Base-by-base conservation (phyloP, 2,329 filamentous ascomycete species). In the Neonectria ditissima region DNA sequence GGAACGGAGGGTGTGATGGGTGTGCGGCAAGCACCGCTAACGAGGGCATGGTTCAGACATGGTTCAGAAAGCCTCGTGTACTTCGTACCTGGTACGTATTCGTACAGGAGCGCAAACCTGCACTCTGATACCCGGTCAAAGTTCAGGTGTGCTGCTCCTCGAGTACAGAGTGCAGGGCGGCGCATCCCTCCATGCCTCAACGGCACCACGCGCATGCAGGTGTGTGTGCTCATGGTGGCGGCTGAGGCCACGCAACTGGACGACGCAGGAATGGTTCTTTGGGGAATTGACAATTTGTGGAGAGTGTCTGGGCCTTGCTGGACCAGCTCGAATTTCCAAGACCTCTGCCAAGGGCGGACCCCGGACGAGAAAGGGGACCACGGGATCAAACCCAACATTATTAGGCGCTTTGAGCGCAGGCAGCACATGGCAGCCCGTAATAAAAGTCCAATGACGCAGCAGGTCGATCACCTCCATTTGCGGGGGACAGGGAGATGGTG, bases 311-410 rank as follows among this genome's bases (percentile, higher is more conserved):
- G 44, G 13, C 44, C 44, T 28, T 4, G 14, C 5, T 26, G 16
- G 24, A 30, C 18, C 24, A 9, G 9, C 8, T 48, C 45, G 43
- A 18, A 24, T n/a, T n/a, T n/a, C 26, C 26, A 28, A 24, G 39
- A 13, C 24, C 11, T 62, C 59, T 37, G 6, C 14, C 14, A 14
- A 37, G 34, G 7, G 54, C 37, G 47, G 45, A 62, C 59, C 59
- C 59, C 30, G 59, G 59, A 54, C 47, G 41, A 47, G 11, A 30
- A 51, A 24, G n/a, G n/a, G 9, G 24, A 24, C 54, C 59, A 62
- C 59, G 54, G 37, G 59, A 57, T 44, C 39, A 30, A 18, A 32
- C 30, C 26, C 3, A n/a, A n/a, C 34, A 14, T 47, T 13, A 14
- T 47, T 13, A n/a, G 45, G 55, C 55, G 55, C 45, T 50, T 54